These are phyloP conservation scores for Schoenoplectus triqueter DNA, from an alignment of 202 grass and related monocot species.

Conservation along the genomic window DNA sequence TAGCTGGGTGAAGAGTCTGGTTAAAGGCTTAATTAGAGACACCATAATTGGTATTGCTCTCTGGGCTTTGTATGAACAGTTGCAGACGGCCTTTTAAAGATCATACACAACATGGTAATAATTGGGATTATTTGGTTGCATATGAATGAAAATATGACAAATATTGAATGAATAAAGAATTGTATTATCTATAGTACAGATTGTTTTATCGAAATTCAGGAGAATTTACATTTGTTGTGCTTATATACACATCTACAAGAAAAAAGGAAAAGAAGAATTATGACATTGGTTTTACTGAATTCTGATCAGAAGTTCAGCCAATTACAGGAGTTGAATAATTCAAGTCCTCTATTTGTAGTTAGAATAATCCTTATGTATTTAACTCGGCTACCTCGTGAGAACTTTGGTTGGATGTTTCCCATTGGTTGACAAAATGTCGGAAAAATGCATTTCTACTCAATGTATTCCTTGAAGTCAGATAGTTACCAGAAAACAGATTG, in stretches of 20 bases:
- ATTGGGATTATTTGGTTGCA: conserved; percentile 6
- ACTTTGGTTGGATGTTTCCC: conserved; percentile 32
- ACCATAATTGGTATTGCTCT: conserved; percentile 61
- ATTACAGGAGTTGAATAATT: background rate
- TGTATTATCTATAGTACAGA: background rate
- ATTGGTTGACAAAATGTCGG: conserved; percentile 36
- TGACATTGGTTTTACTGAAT: conserved; percentile 1
- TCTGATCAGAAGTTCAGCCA: background rate
- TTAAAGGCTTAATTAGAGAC: conserved; percentile 69
- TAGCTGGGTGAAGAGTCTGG: conserved; percentile 51
- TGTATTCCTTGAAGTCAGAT: conserved; percentile 27
- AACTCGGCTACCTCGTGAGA: conserved; percentile 8
- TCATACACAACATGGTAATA: background rate
- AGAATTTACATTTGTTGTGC: background rate
- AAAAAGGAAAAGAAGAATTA: background rate
- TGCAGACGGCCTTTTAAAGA: conserved; percentile 39
- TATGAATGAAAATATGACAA: conserved; percentile 30
- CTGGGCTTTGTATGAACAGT: conserved; percentile 71
- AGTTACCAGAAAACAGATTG: conserved; percentile 25
- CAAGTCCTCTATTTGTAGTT: conserved; percentile 37
- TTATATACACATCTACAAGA: conserved; percentile 21
- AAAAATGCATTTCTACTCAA: conserved; percentile 35
- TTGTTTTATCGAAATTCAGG: background rate
- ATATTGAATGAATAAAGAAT: conserved; percentile 35
- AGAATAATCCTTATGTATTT: background rate